Percentiles rank a stretch among this genome's conserved stretches.
These are phyloP conservation scores for Melaleuca quinquenervia DNA, from an alignment of 345 rosid genomes.

Conservation along the genomic window DNA sequence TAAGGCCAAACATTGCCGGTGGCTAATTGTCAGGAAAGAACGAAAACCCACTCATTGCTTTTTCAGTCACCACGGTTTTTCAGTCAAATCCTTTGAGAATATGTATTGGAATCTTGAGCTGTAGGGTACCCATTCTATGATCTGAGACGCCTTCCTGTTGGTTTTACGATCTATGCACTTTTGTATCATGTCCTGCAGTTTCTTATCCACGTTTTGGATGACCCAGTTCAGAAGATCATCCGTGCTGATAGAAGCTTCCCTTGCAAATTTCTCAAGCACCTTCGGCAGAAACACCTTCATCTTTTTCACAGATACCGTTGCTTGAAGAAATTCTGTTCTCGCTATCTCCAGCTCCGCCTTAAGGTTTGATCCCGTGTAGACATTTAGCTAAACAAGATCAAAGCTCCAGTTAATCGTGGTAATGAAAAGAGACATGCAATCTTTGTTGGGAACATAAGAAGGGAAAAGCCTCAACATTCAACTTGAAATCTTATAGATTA, in stretches of 20 bases:
- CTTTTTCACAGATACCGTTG: constrained; percentile 42
- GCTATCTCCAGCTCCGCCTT: constrained; percentile 58
- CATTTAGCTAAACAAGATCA: constrained; percentile 36
- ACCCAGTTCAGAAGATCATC: constrained; percentile 63
- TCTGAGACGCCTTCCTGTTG: constrained; percentile 44
- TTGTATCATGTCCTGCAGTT: constrained; percentile 44
- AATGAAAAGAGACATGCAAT: background rate
- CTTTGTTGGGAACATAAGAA: background rate
- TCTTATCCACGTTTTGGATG: constrained; percentile 40
- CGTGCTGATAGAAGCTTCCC: constrained; percentile 44
- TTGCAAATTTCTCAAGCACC: constrained; percentile 58
- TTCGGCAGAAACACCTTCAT: constrained; percentile 59
- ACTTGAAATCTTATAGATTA: background rate
- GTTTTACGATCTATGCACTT: constrained; percentile 37
- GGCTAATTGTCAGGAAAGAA: background rate
- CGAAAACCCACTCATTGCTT: background rate
- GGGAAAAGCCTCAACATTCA: background rate
- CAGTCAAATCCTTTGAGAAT: constrained; percentile 60
- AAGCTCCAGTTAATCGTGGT: background rate
- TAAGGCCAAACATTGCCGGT: background rate
- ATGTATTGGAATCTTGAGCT: constrained; percentile 64
- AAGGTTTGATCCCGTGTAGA: constrained; percentile 51
- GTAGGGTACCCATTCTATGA: constrained; percentile 69
- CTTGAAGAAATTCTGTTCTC: constrained; percentile 58
- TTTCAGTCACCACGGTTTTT: constrained; percentile 39